Base-by-base conservation (phyloP, 345 rosid species). In the Populus simonii region DNA sequence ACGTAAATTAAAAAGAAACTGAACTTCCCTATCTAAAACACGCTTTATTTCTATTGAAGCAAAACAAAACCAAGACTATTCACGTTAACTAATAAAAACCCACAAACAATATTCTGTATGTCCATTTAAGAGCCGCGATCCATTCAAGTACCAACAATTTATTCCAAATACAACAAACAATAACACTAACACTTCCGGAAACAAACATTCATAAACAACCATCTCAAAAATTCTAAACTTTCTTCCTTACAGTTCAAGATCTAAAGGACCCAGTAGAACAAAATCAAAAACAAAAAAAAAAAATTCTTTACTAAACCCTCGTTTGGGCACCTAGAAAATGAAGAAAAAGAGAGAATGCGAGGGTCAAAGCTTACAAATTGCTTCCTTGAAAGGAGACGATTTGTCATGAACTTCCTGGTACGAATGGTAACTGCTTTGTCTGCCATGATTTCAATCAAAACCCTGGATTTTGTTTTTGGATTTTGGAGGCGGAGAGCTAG, bases 331-430 rank as follows among this genome's bases (percentile, higher is more conserved):
- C 2, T 9, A 6, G 33, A 39, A 41, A 71, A 31, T 33, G 38
- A 36, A 22, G 31, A 23, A 41, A 43, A 10, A 36, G 17, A 62
- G 3, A 12, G 1, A 45, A 57, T n/a, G 23, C 2, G 41, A 18
- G 4, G 6, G 6, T 57, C 65, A 23, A 23, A 23, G 78, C 98
- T 87, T 74, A 96, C 99, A 76, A 96, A 96, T 75, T 96, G 99
- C 88, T 92, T 96, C 93, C 99, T 92, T n/a, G 97, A 80, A 76
- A 94, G 98, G 55, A 96, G 98, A 82, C 99, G 87, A 84, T 96
- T 96, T 65, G 99, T 96, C 98, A 96, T 96, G 86, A 96, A 93
- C 78, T 96, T 96, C 71, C 99, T 80, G 57, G 97, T 96, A 3
- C 98, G 79, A 57, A 96, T 89, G 1, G 98, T 96, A 12, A 92